These are phyloP conservation scores for Trichoderma polysporum DNA, from an alignment of 2,329 filamentous ascomycete species.

Conservation along the genomic window DNA sequence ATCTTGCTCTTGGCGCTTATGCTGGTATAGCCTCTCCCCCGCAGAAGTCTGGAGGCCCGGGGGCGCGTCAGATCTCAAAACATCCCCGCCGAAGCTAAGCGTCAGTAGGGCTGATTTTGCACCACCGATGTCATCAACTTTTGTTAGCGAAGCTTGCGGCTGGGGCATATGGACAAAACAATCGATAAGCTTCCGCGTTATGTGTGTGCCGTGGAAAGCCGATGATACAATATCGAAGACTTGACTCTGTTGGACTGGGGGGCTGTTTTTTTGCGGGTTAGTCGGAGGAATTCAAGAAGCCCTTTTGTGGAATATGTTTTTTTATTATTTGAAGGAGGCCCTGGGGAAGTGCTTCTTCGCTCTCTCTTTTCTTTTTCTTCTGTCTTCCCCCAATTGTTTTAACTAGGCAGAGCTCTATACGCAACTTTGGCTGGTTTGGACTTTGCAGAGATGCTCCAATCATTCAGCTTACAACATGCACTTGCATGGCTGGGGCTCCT, in stretches of 20 bases:
- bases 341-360: neutral
- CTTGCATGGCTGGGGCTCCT: conserved; percentile 36
- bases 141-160: neutral
- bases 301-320: neutral
- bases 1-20: neutral
- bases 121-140: conserved; percentile 13
- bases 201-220: conserved; percentile 24
- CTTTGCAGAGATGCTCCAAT: conserved; percentile 22
- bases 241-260: neutral
- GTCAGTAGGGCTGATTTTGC: conserved; percentile 16
- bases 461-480: conserved; percentile 33
- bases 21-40: neutral
- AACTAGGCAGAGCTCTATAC: neutral
- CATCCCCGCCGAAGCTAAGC: conserved; percentile 18
- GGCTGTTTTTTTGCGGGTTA: neutral
- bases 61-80: neutral
- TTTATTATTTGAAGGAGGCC: neutral
- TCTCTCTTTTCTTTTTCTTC: neutral
- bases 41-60: neutral
- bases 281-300: neutral
- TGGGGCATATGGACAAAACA: neutral
- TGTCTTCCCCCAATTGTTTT: conserved; percentile 1
- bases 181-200: conserved; percentile 3
- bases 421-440: neutral
- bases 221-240: conserved; percentile 1